A percentile compares a stretch with the other conserved stretches of the same genome.
Conservation (phyloP, 208 protist species). For the Trypanosoma vivax region DNA sequence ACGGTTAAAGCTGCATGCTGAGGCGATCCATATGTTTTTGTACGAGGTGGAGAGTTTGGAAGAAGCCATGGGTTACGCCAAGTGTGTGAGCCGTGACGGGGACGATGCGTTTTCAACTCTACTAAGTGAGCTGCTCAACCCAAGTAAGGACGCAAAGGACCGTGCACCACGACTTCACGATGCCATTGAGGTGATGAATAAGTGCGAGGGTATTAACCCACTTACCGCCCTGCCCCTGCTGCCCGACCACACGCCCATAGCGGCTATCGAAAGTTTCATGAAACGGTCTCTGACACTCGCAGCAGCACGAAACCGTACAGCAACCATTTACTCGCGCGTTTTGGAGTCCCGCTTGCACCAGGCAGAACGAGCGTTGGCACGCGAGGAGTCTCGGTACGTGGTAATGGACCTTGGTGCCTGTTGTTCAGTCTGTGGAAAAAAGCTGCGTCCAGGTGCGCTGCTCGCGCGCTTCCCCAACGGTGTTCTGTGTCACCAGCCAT, state of each 20-base stretch:
- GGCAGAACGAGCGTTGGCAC: slow-evolving; percentile 15
- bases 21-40: slow-evolving; percentile 60
- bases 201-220: slow-evolving; percentile 32
- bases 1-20: slow-evolving; percentile 36
- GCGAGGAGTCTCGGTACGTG: slow-evolving; percentile 21
- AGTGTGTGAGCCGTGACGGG: slow-evolving; percentile 20
- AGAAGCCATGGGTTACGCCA: slow-evolving; percentile 48
- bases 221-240: slow-evolving; percentile 50
- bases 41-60: slow-evolving; percentile 30
- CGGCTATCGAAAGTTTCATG: slow-evolving; percentile 38
- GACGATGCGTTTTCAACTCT: slow-evolving; percentile 32
- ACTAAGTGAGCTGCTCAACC: slow-evolving; percentile 31
- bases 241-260: slow-evolving; percentile 41
- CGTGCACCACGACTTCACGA: slow-evolving; percentile 23
- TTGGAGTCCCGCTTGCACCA: slow-evolving; percentile 20
- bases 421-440: slow-evolving; percentile 58
- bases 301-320: slow-evolving; percentile 21
- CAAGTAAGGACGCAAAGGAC: slow-evolving; percentile 1
- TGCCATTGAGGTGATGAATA: slow-evolving; percentile 38
- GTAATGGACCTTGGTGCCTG: slow-evolving; percentile 23
- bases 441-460: slow-evolving; percentile 43
- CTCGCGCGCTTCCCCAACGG: slow-evolving; percentile 62
- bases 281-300: slow-evolving; percentile 32
- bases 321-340: slow-evolving; percentile 30
- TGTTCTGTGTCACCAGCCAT: slow-evolving; percentile 59